Evolutionary conservation across 2,329 filamentous ascomycete species (phyloP).

Genomic region (Didymella sp.): DNA sequence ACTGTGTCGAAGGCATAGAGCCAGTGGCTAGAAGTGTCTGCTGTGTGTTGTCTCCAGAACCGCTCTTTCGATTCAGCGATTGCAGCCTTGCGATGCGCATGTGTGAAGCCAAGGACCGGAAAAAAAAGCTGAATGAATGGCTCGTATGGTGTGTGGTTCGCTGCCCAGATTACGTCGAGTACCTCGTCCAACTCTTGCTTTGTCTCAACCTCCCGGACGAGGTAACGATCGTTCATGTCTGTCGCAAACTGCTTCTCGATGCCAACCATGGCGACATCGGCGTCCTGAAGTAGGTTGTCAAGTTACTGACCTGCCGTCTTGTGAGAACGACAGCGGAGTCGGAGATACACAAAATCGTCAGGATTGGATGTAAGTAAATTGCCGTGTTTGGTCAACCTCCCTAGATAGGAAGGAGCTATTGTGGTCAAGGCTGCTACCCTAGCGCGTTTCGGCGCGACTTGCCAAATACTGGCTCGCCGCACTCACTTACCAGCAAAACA

Average conservation of each 20-base stretch:
- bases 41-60: conserved; percentile 39
- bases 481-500: conserved; percentile 20
- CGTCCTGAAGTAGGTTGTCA: conserved; percentile 23
- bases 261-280: conserved; percentile 33
- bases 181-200: conserved; percentile 41
- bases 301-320: conserved; percentile 24
- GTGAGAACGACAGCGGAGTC: conserved; percentile 32
- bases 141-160: conserved; percentile 47
- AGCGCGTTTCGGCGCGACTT: conserved; percentile 30
- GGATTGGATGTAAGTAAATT: conserved; percentile 33
- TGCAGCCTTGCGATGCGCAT: conserved; percentile 34
- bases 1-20: conserved; percentile 38
- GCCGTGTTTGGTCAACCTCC: conserved; percentile 31
- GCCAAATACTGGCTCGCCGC: conserved; percentile 33
- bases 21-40: conserved; percentile 42
- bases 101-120: conserved; percentile 41
- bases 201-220: conserved; percentile 35
- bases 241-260: conserved; percentile 21
- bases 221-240: conserved; percentile 32
- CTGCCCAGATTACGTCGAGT: conserved; percentile 45
- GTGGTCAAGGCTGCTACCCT: conserved; percentile 16
- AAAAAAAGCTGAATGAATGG: conserved; percentile 46
- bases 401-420: conserved; percentile 35
- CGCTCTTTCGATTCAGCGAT: conserved; percentile 41
- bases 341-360: conserved; percentile 33